Evolutionary conservation across 176 grass and related monocot genomes (phyloP).

Genomic region (Carex pumila): DNA sequence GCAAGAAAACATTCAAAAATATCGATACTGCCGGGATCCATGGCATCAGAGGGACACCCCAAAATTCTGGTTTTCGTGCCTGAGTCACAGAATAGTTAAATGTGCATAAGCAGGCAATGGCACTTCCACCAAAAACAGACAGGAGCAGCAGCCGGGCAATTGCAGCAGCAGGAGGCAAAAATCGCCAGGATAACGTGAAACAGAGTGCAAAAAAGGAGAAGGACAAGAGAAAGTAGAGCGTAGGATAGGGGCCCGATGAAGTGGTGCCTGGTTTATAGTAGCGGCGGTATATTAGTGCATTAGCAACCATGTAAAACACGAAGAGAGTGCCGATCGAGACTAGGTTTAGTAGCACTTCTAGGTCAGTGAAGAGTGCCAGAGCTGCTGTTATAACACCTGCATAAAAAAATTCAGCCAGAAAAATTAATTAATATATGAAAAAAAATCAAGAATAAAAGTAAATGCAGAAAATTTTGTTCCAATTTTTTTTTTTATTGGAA

Average conservation of each 20-base stretch:
- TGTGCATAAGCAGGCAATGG: slow-evolving; percentile 28
- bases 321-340: slow-evolving; percentile 95
- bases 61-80: slow-evolving; percentile 43
- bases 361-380: slow-evolving; percentile 80
- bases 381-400: slow-evolving; percentile 72
- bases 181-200: slow-evolving; percentile 66
- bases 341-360: slow-evolving; percentile 78
- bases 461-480: not conserved
- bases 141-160: slow-evolving; percentile 29
- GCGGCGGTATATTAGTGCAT: slow-evolving; percentile 82
- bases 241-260: slow-evolving; percentile 23
- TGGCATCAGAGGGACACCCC: slow-evolving; percentile 95
- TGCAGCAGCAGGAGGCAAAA: slow-evolving; percentile 18
- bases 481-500: not conserved
- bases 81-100: slow-evolving; percentile 73
- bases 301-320: slow-evolving; percentile 99
- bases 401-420: not conserved
- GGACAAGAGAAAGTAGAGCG: slow-evolving; percentile 40
- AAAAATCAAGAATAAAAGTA: not conserved
- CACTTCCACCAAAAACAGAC: slow-evolving; percentile 26
- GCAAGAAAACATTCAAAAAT: slow-evolving; percentile 85
- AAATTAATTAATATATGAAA: not conserved
- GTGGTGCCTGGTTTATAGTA: slow-evolving; percentile 33
- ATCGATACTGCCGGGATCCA: slow-evolving; percentile 81
- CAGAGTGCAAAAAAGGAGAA: slow-evolving; percentile 52